Evolutionary conservation across 192 early-diverging fungal genomes (phyloP), one percentile per base, ranked within the genome.

Genomic region (Entomortierella lignicola): DNA sequence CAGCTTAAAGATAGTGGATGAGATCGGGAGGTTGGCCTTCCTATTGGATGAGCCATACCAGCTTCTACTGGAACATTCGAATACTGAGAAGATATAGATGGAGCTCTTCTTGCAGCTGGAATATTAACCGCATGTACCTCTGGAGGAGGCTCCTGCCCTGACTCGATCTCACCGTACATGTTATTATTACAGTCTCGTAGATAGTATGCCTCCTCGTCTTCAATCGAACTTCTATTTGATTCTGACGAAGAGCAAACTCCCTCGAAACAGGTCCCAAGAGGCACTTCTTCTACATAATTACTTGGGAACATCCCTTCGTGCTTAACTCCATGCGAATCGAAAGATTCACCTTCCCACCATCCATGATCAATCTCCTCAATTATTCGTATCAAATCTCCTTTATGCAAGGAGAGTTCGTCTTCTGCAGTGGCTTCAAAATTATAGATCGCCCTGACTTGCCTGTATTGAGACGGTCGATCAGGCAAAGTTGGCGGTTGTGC

Each of bases 301-400:
- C 86, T 87, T 30, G 97, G 97, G 81, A 99, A 98, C 84, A 99
- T 93, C 11, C 97, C 97, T 18, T 57, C 79, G n/a, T 75, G 63
- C 59, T 77, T 75, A 2, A 85, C 77, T 44, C 92, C 91, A 54
- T 80, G 71, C 3, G 85, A 82, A 75, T 94, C 90, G 21, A 85
- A 71, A 15, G 94, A 66, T 80, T 92, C 90, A 29, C 97, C 97
- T 32, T 91, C 84, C 95, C 97, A 97, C 97, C 97, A 99, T 0
- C 97, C 97, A 43, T 94, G 91, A 62, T 97, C 95, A 32, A 97
- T 90, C 68, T 94, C 92, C 54, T 93, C 90, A 5, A 89, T 84
- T 0, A 99, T 91, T 27, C 89, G 88, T 63, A 99, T 91, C 55
- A 97, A 86, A 65, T 99, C 96, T 4, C 95, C 97, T 60, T 88